Base-by-base conservation (phyloP, 2,329 filamentous ascomycete genomes). In the Fusarium globosum region DNA sequence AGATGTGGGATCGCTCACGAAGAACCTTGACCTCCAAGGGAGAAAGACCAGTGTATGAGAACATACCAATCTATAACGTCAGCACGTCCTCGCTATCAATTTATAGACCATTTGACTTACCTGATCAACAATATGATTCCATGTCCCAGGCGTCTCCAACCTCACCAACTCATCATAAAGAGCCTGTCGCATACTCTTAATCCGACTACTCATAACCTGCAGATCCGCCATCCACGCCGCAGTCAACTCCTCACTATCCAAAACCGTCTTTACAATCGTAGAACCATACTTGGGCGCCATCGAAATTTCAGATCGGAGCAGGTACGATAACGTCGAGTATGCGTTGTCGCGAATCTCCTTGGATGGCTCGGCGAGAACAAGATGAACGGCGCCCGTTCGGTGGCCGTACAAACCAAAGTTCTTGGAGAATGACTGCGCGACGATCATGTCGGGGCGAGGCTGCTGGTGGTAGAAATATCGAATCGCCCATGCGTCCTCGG, bases 371-470 rank as follows among this genome's bases (percentile, higher is more conserved):
- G 92, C 91, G 65, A 98, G 91, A 73, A 98, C 91, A 79, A 95
- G 94, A 85, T 98, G 96, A 88, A 98, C 96, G 82, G 94, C 96
- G 57, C 96, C 96, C 7, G 95, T 95, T 76, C 96, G 93, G 87
- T 99, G 94, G 76, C 96, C 96, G 82, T 99, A 98, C n/a, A 99
- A 89, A 75, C 96, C 96, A 82, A 98, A 97, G 84, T 97, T 97
- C 91, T 98, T 98, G 81, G 96, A 95, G 82, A 98, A 98, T 60
- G 93, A 96, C 86, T 98, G 96, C 70, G 94, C 93, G 61, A 98
- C 89, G 72, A 94, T 90, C 65, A 97, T 90, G 83, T 95, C 92
- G 83, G 95, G 95, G 3, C 95, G 95, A 2, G 67, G 67, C 41
- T 69, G 66, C 52, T 76, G 71, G 14, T 65, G 92, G 78, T 97